Base-by-base conservation (phyloP, 2,329 filamentous ascomycete species). In the Endocalyx cinctus region DNA sequence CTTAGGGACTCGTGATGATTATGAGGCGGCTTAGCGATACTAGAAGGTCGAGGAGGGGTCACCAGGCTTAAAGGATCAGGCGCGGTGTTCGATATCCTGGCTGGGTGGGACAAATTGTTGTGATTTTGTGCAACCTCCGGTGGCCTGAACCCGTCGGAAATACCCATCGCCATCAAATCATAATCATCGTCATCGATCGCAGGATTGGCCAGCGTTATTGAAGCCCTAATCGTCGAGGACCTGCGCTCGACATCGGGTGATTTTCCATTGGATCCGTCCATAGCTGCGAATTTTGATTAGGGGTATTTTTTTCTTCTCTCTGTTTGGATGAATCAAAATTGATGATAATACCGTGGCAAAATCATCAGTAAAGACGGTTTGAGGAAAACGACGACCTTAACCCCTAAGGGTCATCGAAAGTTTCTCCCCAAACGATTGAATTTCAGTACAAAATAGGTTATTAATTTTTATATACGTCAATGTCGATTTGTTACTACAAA, bases 11-110 rank as follows among this genome's bases (percentile, higher is more conserved):
- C 72, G 17, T 67, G 59, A 6, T 55, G 59, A 10, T 59, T 60
- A 5, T 63, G 64, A n/a, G 69, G 63, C n/a, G n/a, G n/a, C 42
- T 81, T 81, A 11, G 70, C 62, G 29, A 70, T 70, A 52, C 76
- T 80, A 4, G 73, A 75, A 23, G 72, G 66, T 37, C 71, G 63
- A 36, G 45, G 50, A 35, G 47, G 47, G 29, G 39, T 23, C 36
- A 20, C 44, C 32, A 23, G 8, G 8, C 8, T 8, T 20, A 43
- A 41, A 23, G 29, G 29, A 27, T 51, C 43, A 27, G 37, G 33
- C 14, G 50, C 46, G 26, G 45, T 42, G 18, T 39, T 38, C 16
- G 47, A 48, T 7, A 42, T 35, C 7, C 37, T 42, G 26, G 42
- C 46, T 45, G 33, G 29, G 29, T 50, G 35, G 22, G 44, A 41